Percentiles rank a stretch among this genome's conserved stretches.
Conservation (phyloP, 495 filamentous ascomycete species). For the Podospora tetraspora region DNA sequence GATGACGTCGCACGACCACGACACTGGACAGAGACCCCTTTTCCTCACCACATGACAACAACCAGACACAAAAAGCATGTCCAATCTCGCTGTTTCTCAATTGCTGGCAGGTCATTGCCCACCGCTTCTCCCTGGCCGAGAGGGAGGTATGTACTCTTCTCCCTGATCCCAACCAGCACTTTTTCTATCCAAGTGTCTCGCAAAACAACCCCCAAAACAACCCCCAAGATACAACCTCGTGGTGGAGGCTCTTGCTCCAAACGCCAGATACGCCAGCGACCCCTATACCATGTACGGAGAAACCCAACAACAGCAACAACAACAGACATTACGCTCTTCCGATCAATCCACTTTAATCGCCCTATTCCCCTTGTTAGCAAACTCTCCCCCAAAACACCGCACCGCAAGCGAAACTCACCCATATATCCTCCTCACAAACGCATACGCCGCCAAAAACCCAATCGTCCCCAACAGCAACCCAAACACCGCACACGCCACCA, state of each 20-base stretch:
- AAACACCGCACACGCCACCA: conserved; percentile 77
- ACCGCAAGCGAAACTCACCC: conserved; percentile 49
- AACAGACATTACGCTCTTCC: not conserved
- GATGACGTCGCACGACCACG: not conserved
- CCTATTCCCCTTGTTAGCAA: not conserved
- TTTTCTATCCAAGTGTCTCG: not conserved
- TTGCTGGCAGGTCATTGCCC: not conserved
- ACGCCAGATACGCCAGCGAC: not conserved
- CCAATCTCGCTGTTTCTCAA: not conserved
- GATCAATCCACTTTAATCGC: not conserved
- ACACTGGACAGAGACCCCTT: not conserved
- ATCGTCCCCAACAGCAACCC: conserved; percentile 81
- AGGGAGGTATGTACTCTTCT: not conserved
- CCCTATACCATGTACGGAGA: not conserved
- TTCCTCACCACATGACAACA: not conserved
- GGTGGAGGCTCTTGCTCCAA: not conserved
- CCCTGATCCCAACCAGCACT: not conserved
- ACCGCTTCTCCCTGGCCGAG: not conserved
- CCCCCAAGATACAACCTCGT: not conserved
- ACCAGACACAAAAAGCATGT: not conserved
- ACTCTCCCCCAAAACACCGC: not conserved
- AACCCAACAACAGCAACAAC: not conserved
- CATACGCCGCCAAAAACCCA: conserved; percentile 82
- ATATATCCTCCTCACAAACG: conserved; percentile 86
- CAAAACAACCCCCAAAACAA: not conserved